These are phyloP conservation scores for Scutellaria baicalensis DNA, from an alignment of 257 asterid genomes.

Conservation along the genomic window DNA sequence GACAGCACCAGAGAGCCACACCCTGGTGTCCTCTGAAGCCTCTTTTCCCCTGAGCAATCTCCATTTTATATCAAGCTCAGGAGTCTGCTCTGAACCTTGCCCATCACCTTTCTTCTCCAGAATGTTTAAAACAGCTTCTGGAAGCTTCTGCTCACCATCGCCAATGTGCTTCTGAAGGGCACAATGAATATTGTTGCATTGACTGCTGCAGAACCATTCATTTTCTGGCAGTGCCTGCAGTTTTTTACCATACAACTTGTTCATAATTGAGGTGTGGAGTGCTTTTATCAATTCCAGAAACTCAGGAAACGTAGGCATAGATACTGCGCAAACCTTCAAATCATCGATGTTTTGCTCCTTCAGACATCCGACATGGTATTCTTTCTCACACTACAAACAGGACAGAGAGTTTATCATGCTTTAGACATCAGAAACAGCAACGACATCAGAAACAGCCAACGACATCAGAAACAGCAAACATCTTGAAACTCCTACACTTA, in stretches of 20 bases:
- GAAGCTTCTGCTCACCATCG: constrained; percentile 62
- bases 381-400: constrained; percentile 74
- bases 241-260: constrained; percentile 2
- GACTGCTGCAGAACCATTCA: constrained; percentile 80
- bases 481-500: not conserved
- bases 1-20: constrained; percentile 67
- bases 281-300: not conserved
- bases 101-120: constrained; percentile 48
- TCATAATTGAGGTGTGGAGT: not conserved
- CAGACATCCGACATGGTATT: constrained; percentile 84
- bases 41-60: constrained; percentile 65
- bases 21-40: constrained; percentile 46
- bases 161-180: constrained; percentile 44
- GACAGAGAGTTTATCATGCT: not conserved
- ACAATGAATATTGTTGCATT: constrained; percentile 48
- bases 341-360: constrained; percentile 64
- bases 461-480: constrained; percentile 9
- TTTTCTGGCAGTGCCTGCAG: constrained; percentile 68
- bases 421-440: constrained; percentile 1
- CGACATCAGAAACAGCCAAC: too few species aligned
- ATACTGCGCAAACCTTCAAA: constrained; percentile 43
- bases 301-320: not conserved
- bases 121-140: constrained; percentile 33
- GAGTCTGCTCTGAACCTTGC: constrained; percentile 18
- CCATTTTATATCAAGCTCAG: constrained; percentile 58